These are phyloP conservation scores for Verticillium klebahnii DNA, from an alignment of 2,329 filamentous ascomycete species.

Conservation along the genomic window DNA sequence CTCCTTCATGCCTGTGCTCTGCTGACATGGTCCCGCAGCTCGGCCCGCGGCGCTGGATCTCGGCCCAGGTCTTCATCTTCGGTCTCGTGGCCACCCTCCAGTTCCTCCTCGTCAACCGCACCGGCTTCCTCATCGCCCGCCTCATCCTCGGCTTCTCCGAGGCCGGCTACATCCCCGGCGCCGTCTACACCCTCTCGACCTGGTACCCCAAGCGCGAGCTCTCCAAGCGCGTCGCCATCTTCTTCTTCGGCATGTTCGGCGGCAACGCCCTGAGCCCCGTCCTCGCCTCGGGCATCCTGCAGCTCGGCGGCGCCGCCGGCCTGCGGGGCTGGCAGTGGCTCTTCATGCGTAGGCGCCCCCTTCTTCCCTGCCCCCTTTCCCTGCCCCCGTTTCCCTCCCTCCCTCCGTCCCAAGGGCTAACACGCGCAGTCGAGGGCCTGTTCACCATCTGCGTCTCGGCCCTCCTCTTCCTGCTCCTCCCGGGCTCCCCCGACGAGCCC, in stretches of 20 bases:
- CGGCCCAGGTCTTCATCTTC: constrained; percentile 42
- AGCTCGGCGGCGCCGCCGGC: constrained; percentile 33
- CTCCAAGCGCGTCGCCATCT: constrained; percentile 40
- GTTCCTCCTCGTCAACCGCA: constrained; percentile 33
- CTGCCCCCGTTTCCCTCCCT: neutral
- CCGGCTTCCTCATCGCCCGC: constrained; percentile 39
- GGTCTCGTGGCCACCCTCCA: constrained; percentile 41
- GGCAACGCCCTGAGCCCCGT: constrained; percentile 44
- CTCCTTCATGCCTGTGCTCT: neutral
- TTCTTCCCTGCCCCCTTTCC: no score
- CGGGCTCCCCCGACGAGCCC: constrained; percentile 35
- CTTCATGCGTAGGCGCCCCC: constrained; percentile 32
- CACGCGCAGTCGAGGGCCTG: constrained; percentile 34
- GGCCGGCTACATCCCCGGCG: constrained; percentile 47
- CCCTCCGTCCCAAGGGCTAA: neutral
- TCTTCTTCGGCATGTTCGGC: constrained; percentile 51
- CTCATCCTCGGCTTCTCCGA: constrained; percentile 42
- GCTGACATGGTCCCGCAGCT: constrained; percentile 19
- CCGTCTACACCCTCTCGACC: constrained; percentile 45
- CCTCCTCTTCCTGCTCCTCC: constrained; percentile 34
- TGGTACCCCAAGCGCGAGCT: constrained; percentile 45
- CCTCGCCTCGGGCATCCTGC: constrained; percentile 42
- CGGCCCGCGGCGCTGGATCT: constrained; percentile 43
- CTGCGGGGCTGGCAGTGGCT: constrained; percentile 47
- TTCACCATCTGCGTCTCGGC: constrained; percentile 35